These are phyloP conservation scores for Wickerhamomyces silvicola DNA, from an alignment of 805 yeast species.

Conservation along the genomic window DNA sequence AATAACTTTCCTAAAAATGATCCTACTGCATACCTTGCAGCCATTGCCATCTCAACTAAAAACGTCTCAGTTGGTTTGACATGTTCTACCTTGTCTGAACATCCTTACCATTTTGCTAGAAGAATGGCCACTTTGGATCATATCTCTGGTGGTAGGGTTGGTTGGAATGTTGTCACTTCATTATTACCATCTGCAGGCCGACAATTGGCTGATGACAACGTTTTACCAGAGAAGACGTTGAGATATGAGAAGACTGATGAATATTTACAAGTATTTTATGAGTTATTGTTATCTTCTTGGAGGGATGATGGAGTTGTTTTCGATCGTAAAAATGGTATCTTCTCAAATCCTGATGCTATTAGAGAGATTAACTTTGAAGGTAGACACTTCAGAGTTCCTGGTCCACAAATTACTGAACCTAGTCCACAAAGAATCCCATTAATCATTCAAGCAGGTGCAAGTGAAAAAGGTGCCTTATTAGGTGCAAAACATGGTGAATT, in stretches of 20 bases:
- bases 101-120: conserved; percentile 34
- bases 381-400: conserved; percentile 32
- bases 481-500: conserved; percentile 38
- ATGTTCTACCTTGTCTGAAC: conserved; percentile 35
- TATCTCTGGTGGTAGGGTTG: conserved; percentile 35
- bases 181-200: conserved; percentile 36
- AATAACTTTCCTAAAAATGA: conserved; percentile 26
- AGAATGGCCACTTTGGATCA: conserved; percentile 37
- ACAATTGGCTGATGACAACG: conserved; percentile 28
- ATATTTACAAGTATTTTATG: conserved; percentile 32
- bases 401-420: conserved; percentile 34
- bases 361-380: conserved; percentile 34
- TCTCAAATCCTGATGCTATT: conserved; percentile 30
- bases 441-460: conserved; percentile 37
- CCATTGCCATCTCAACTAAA: conserved; percentile 34
- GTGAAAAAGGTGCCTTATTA: conserved; percentile 30
- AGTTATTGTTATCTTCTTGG: conserved; percentile 35
- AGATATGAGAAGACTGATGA: conserved; percentile 36
- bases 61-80: conserved; percentile 34
- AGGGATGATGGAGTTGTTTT: conserved; percentile 29
- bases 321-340: conserved; percentile 23
- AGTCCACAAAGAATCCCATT: conserved; percentile 37
- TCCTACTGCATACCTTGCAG: conserved; percentile 27
- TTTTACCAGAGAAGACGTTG: conserved; percentile 32
- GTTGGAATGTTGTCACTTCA: conserved; percentile 39